Percentiles rank a stretch among this genome's conserved stretches.
These are phyloP conservation scores for Acacia concinna DNA, from an alignment of 331 rosid species.

Conservation along the genomic window DNA sequence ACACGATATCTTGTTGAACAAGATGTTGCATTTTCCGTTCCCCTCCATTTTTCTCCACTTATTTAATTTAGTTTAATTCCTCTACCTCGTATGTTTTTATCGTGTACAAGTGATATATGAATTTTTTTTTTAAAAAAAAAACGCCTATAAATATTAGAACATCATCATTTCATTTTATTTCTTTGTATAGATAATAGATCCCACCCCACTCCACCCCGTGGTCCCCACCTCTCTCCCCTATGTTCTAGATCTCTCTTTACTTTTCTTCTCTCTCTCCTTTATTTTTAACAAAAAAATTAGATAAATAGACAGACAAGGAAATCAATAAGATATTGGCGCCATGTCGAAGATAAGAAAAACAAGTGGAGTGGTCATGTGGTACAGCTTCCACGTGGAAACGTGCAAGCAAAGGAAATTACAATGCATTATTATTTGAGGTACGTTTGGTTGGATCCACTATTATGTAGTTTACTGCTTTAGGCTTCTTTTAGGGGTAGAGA, in stretches of 20 bases:
- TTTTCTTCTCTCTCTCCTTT: no score
- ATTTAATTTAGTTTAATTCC: no score
- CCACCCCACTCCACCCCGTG: not conserved
- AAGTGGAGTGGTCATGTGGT: not conserved
- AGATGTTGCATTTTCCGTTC: not conserved
- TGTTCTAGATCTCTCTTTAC: not conserved
- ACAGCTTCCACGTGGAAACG: slow-evolving; percentile 4
- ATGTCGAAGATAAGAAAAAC: not conserved
- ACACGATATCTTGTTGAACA: not conserved
- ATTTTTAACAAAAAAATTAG: no score
- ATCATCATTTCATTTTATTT: not conserved
- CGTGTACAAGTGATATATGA: no score
- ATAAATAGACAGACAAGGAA: not conserved
- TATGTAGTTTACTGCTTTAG: no score
- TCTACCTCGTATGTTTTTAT: no score
- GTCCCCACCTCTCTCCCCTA: not conserved
- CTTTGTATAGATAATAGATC: not conserved
- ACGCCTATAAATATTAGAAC: no score
- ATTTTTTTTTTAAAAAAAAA: no score
- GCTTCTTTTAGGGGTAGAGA: no score
- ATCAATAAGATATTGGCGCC: not conserved
- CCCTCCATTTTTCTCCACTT: not conserved
- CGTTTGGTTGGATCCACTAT: not conserved
- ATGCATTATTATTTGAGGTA: not conserved
- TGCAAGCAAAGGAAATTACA: not conserved